Evolutionary conservation across 1,284 basidiomycete genomes (phyloP).

Genomic region (Acaromyces ingoldii): DNA sequence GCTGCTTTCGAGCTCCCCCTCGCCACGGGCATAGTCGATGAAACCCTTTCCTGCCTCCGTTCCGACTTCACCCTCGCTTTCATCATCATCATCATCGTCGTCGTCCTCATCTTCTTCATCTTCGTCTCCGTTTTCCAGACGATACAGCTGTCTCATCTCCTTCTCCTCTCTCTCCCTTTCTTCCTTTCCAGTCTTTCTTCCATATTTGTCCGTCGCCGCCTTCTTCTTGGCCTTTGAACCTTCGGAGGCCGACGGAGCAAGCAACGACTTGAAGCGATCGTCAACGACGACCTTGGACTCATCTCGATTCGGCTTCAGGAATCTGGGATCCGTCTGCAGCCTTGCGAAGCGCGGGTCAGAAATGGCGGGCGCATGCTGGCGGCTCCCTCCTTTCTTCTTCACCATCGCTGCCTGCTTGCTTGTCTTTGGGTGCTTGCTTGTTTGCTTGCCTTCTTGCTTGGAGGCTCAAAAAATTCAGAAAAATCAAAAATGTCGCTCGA

Average conservation of each 20-base stretch:
- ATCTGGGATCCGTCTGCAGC: constrained; percentile 85
- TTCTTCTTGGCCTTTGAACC: constrained; percentile 49
- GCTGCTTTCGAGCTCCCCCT: constrained; percentile 32
- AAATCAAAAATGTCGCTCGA: no score
- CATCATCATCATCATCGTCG: constrained; percentile 24
- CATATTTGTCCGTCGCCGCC: constrained; percentile 94
- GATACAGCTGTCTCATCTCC: constrained; percentile 38
- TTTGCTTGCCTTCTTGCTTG: background rate
- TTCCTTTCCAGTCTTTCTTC: constrained; percentile 59
- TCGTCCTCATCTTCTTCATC: constrained; percentile 55
- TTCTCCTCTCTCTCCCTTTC: constrained; percentile 17
- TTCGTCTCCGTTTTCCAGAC: constrained; percentile 39
- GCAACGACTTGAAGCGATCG: constrained; percentile 83
- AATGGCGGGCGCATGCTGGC: constrained; percentile 1
- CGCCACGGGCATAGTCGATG: constrained; percentile 83
- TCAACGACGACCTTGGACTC: constrained; percentile 81
- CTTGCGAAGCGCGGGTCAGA: constrained; percentile 65
- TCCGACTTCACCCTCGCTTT: constrained; percentile 19
- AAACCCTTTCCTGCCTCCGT: constrained; percentile 6
- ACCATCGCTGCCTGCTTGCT: background rate
- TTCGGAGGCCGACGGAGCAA: constrained; percentile 57
- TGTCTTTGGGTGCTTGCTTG: background rate
- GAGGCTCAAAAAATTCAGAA: background rate
- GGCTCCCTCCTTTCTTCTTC: background rate
- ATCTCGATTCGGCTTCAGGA: constrained; percentile 75